Percentiles rank a stretch among this genome's conserved stretches.
These are phyloP conservation scores for Coelastrella sp. DNA, from an alignment of 139 green algal genomes.

Conservation along the genomic window DNA sequence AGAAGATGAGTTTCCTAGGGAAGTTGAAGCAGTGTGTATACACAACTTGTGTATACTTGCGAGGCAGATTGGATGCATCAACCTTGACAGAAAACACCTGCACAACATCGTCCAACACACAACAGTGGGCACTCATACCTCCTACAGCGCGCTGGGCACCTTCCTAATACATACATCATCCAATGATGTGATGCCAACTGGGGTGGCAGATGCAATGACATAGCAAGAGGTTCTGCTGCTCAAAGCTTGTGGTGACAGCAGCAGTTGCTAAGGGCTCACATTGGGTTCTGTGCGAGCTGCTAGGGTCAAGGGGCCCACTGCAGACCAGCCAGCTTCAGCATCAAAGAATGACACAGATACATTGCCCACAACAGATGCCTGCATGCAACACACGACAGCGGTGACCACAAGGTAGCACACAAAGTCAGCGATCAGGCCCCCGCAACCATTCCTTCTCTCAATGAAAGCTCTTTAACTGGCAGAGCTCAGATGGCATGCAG, in stretches of 20 bases:
- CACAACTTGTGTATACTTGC: conserved; percentile 59
- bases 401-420: neutral
- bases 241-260: too few relatives aligned
- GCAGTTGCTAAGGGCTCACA: neutral
- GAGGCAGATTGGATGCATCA: conserved; percentile 47
- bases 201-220: too few relatives aligned
- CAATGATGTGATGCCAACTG: too few relatives aligned
- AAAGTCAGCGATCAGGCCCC: neutral
- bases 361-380: conserved; percentile 35
- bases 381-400: neutral
- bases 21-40: conserved; percentile 80
- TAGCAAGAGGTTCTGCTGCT: too few relatives aligned
- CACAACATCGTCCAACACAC: neutral
- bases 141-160: too few relatives aligned
- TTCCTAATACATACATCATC: too few relatives aligned
- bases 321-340: conserved; percentile 43
- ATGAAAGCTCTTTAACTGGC: too few relatives aligned
- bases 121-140: too few relatives aligned
- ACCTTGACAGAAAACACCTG: conserved; percentile 45
- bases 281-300: neutral
- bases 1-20: conserved; percentile 83
- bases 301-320: conserved; percentile 3
- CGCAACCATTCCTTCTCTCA: too few relatives aligned
- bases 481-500: too few relatives aligned
- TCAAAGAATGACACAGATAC: conserved; percentile 45